Evolutionary conservation across 352 stramenopile species (phyloP), one percentile per base, ranked within the genome.

Genomic region (Phytophthora cryptogea): DNA sequence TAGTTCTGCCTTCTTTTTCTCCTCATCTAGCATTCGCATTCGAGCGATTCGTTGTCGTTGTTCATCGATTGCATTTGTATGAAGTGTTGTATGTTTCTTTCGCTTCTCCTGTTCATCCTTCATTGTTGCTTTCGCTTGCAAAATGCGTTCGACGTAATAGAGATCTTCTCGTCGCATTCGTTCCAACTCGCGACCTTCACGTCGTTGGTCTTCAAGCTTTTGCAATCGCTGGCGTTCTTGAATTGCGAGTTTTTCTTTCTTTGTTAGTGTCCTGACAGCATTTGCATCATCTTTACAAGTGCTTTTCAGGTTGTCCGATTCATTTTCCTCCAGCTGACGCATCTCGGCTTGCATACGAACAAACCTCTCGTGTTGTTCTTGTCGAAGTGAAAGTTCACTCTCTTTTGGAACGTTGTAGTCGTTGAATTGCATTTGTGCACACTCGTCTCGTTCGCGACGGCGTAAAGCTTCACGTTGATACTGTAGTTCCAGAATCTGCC

Each of bases 101-200:
- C 62, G 42, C 4, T 66, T 60, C 4, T 74, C 57, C 0, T 54
- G 42, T 23, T 72, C 55, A 8, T 65, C 50, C 13, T 54, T 59
- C 5, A 50, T 54, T 7, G 58, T 68, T 8, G 72, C 66, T 20
- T 88, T 79, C 13, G 42, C 60, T 9, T 63, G 58, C 31, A 83
- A 37, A 6, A 88, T 76, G 9, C 70, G 75, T 27, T 81, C 60
- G 5, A 73, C 75, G 17, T 86, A 89, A 36, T 80, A 89, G 3
- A 75, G 17, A 44, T 90, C 81, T 39, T 90, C 81, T 33, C 59
- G 64, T 32, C 44, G 50, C 79, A 90, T 86, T 32, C 48, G 57
- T 23, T 73, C 61, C 14, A 68, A 43, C 42, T 89, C 80, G 2
- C 62, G 49, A 11, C 23, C 44, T 56, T 82, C 67, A 17, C 51